These are phyloP conservation scores for Smallanthus sonchifolius DNA, from an alignment of 129 eudicot species.

Conservation along the genomic window DNA sequence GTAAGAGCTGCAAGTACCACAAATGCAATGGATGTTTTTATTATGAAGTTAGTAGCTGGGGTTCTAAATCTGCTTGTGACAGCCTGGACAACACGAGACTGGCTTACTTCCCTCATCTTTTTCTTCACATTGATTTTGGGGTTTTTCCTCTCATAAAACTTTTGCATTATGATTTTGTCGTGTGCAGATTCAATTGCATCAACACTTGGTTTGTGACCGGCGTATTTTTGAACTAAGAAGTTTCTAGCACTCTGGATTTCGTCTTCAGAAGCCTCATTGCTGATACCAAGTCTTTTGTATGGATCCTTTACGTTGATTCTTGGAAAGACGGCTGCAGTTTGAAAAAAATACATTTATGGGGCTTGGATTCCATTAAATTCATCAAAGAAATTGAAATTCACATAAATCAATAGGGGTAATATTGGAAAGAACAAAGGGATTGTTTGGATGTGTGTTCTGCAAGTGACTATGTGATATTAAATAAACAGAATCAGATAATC, in stretches of 20 bases:
- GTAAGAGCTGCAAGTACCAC: constrained; percentile 82
- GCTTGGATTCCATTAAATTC: constrained; percentile 3
- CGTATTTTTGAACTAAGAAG: constrained; percentile 83
- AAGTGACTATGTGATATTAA: neutral
- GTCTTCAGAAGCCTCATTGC: constrained; percentile 82
- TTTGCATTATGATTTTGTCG: constrained; percentile 85
- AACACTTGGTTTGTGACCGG: constrained; percentile 83
- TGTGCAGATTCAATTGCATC: constrained; percentile 98
- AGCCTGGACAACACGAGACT: constrained; percentile 70
- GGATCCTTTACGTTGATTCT: constrained; percentile 87
- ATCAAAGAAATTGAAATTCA: neutral
- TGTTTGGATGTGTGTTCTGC: neutral
- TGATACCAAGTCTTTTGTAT: constrained; percentile 91
- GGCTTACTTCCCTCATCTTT: constrained; percentile 83
- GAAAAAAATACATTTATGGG: constrained; percentile 12
- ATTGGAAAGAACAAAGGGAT: neutral
- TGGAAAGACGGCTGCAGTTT: constrained; percentile 69
- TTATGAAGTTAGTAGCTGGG: constrained; percentile 71
- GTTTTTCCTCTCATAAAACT: constrained; percentile 73
- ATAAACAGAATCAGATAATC: neutral
- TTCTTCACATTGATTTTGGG: constrained; percentile 84
- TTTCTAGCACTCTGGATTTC: constrained; percentile 94
- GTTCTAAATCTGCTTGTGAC: constrained; percentile 76
- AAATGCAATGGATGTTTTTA: constrained; percentile 65
- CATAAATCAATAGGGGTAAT: constrained; percentile 8